Conservation (phyloP, 2,329 filamentous ascomycete species). For the Fusarium solani-melongenae region DNA sequence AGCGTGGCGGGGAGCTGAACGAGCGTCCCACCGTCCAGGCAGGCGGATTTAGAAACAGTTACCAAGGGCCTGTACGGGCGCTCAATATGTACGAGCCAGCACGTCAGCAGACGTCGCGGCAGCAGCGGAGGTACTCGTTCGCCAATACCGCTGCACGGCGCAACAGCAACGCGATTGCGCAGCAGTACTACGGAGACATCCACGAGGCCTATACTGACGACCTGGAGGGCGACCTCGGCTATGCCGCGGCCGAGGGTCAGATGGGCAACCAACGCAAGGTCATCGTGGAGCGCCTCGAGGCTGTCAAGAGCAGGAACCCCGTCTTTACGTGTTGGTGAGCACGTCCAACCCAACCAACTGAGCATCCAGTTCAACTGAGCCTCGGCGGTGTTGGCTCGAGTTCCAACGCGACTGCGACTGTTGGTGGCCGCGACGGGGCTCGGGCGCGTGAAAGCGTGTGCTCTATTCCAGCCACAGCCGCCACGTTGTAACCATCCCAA, state of each 20-base stretch:
- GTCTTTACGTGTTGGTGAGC: conserved; percentile 96
- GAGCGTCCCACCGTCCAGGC: conserved; percentile 38
- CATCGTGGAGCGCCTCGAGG: conserved; percentile 95
- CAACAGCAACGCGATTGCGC: conserved; percentile 63
- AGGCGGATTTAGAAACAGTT: conserved; percentile 48
- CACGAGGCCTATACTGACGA: conserved; percentile 77
- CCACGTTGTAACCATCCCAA: conserved; percentile 13
- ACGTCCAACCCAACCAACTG: not conserved
- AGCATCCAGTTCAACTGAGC: not conserved
- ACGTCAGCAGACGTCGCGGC: conserved; percentile 53
- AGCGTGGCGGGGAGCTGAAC: conserved; percentile 23
- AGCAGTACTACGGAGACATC: conserved; percentile 62
- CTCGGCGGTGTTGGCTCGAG: not conserved
- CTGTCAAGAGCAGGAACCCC: conserved; percentile 93
- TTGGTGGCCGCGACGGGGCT: not conserved
- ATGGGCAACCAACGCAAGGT: conserved; percentile 92
- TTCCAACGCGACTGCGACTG: not conserved
- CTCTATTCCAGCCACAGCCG: conserved; percentile 1
- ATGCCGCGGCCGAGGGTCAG: conserved; percentile 92
- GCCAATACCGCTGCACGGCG: conserved; percentile 60
- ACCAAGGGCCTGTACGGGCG: conserved; percentile 54
- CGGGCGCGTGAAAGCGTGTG: not conserved
- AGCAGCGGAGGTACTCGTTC: conserved; percentile 66
- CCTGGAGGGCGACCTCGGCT: conserved; percentile 91
- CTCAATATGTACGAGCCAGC: conserved; percentile 59